Conservation (phyloP, 2,329 filamentous ascomycete genomes). For the Xylariales sp. region DNA sequence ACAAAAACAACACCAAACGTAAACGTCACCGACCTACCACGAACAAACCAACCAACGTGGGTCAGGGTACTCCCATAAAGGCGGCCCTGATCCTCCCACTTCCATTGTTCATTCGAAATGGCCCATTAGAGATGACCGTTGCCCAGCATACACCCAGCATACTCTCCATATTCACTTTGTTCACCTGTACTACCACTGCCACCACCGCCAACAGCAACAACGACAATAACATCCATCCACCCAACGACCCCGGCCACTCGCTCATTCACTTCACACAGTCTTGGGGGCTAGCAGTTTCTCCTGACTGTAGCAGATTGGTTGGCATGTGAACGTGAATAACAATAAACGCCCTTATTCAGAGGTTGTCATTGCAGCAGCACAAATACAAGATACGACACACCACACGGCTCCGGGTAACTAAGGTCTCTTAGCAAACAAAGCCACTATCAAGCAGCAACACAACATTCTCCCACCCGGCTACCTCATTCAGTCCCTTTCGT, state of each 20-base stretch:
- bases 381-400: constrained; percentile 2
- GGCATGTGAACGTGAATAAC: constrained; percentile 3
- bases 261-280: constrained; percentile 7
- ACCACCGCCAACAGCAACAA: constrained; percentile 20
- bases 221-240: constrained; percentile 10
- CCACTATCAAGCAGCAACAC: constrained; percentile 18
- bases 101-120: constrained; percentile 40
- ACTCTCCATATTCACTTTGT: constrained; percentile 20
- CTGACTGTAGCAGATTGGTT: constrained; percentile 13
- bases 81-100: constrained; percentile 26
- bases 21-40: constrained; percentile 12
- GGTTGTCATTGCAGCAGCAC: neutral
- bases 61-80: constrained; percentile 28
- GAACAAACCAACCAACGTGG: constrained; percentile 22
- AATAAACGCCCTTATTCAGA: constrained; percentile 2
- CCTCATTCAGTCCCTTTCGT: constrained; percentile 30
- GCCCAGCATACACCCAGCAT: constrained; percentile 31
- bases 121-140: constrained; percentile 45
- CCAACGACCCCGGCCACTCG: constrained; percentile 8
- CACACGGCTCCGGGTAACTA: constrained; percentile 12
- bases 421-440: constrained; percentile 25
- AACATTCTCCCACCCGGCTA: neutral
- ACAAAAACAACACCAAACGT: constrained; percentile 22
- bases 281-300: constrained; percentile 14
- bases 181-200: constrained; percentile 25